Conservation (phyloP, 192 early-diverging fungal species). For the Coemansia pectinata region DNA sequence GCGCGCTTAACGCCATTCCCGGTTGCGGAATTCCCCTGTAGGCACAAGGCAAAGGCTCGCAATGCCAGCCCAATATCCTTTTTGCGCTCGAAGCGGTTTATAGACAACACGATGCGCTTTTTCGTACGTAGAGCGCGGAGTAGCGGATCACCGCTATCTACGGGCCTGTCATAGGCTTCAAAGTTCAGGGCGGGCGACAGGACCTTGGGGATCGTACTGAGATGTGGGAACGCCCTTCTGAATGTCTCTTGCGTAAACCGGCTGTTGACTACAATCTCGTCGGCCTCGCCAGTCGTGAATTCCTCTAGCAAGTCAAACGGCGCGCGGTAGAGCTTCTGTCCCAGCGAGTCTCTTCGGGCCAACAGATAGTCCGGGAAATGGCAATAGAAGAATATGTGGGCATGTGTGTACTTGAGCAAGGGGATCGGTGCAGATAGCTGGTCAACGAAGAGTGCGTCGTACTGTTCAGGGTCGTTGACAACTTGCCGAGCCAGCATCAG, state of each 20-base stretch:
- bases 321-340: conserved; percentile 72
- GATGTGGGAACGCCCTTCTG: conserved; percentile 64
- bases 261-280: conserved; percentile 92
- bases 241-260: conserved; percentile 81
- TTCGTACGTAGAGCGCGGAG: conserved; percentile 44
- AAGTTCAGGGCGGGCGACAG: conserved; percentile 85
- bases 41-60: conserved; percentile 60
- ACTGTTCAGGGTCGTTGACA: conserved; percentile 49
- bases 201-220: conserved; percentile 67
- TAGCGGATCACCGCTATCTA: conserved; percentile 57
- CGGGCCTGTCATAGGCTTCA: conserved; percentile 64
- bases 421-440: conserved; percentile 85
- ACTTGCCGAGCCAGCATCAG: conserved; percentile 65
- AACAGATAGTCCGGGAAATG: conserved; percentile 93
- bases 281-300: conserved; percentile 81
- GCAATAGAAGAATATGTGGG: conserved; percentile 91
- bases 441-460: conserved; percentile 84
- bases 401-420: conserved; percentile 66
- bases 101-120: conserved; percentile 61
- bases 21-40: background rate
- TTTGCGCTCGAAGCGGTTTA: conserved; percentile 97
- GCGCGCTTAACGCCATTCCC: background rate
- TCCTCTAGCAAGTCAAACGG: conserved; percentile 88
- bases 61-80: conserved; percentile 86
- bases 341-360: conserved; percentile 60